These are phyloP conservation scores for Metschnikowia picachoensis DNA, from an alignment of 805 yeast genomes.

Conservation along the genomic window DNA sequence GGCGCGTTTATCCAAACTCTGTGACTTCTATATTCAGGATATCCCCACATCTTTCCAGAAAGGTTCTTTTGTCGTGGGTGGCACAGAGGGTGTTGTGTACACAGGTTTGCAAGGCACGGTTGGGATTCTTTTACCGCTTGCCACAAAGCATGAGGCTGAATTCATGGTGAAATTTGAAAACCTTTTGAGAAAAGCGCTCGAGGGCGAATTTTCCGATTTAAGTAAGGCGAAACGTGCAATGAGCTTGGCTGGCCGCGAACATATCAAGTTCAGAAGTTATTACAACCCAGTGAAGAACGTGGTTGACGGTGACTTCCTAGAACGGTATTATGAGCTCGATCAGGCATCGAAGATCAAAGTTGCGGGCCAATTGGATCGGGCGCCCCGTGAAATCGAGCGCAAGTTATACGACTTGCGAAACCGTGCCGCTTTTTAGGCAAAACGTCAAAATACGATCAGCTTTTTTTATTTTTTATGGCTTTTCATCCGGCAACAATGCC, in stretches of 20 bases:
- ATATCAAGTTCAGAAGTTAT: conserved; percentile 65
- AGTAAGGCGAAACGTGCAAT: conserved; percentile 21
- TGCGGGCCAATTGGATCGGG: conserved; percentile 41
- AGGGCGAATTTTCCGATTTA: conserved; percentile 24
- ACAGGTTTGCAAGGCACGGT: conserved; percentile 79
- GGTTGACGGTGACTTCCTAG: conserved; percentile 87
- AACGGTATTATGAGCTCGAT: conserved; percentile 42
- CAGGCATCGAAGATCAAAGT: conserved; percentile 34
- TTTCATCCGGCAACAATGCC: too few relatives aligned
- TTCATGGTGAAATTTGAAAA: conserved; percentile 55
- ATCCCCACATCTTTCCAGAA: conserved; percentile 59
- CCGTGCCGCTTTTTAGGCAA: conserved; percentile 32
- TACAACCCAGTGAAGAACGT: conserved; percentile 75
- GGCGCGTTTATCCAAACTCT: conserved; percentile 45
- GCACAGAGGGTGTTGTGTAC: conserved; percentile 62
- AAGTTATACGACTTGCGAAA: conserved; percentile 51
- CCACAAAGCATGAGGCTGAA: conserved; percentile 56
- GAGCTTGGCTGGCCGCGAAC: conserved; percentile 62
- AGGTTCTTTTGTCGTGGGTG: conserved; percentile 56
- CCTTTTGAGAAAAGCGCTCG: conserved; percentile 32
- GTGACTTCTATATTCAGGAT: conserved; percentile 68
- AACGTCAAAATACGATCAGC: neutral
- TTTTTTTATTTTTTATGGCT: too few relatives aligned
- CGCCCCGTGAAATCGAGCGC: conserved; percentile 47
- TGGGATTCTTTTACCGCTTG: conserved; percentile 68